Evolutionary conservation across 2,329 filamentous ascomycete species (phyloP), one percentile per base, ranked within the genome.

Genomic region (Fusarium multiceps): DNA sequence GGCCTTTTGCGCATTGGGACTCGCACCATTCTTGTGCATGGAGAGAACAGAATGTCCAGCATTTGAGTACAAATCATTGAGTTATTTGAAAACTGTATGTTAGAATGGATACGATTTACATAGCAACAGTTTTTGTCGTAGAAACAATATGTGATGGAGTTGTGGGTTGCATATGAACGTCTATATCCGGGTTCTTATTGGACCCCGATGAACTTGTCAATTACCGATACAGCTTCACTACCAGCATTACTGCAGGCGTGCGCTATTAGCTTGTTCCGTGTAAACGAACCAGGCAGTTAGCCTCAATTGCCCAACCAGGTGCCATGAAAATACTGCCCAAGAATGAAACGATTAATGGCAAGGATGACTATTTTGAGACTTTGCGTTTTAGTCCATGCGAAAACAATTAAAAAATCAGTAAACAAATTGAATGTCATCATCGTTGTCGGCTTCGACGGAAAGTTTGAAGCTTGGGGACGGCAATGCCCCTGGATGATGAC

Each of bases 401-500:
- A 48, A 59, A 47, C 16, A 10, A 32, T 46, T 7, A 51, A 30
- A 28, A 53, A 28, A 37, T 23, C 41, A 25, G 13, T 21, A 37
- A 16, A 11, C 20, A 50, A 47, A 71, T 71, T 37, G 12, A 49
- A 71, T 71, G 63, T 34, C 63, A 71, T 62, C 68, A 69, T 69
- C 45, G 20, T 58, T 55, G 46, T 42, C 68, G 68, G 64, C 59
- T 45, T 42, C 32, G 64, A 63, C 68, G 68, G 68, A 65, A 54
- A 57, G 55, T 71, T 71, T 42, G 50, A 48, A 55, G 63, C 51
- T 65, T 65, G 47, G 59, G 51, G 18, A 54, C 54, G 55, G 51
- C 51, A 59, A 60, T 71, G 59, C 68, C 68, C 68, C 59, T 71
- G 65, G 55, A 66, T 71, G 68, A 71, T 71, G 55, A 66, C 68